These are phyloP conservation scores for Capronia epimyces DNA, from an alignment of 2,329 filamentous ascomycete species.

Conservation along the genomic window DNA sequence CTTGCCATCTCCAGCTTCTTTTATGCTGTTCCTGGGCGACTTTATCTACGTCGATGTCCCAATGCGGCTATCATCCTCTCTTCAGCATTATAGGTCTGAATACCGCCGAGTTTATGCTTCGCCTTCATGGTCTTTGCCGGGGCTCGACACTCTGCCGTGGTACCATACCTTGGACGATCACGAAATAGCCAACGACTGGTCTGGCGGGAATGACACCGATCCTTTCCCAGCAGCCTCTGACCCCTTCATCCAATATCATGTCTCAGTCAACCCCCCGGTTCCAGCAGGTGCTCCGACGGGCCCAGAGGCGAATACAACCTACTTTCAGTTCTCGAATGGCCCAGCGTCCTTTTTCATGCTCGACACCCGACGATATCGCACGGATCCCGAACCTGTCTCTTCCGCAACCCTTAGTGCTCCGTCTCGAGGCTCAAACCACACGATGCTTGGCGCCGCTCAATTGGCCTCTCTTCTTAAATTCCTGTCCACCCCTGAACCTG, in stretches of 20 bases:
- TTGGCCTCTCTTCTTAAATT: constrained; percentile 73
- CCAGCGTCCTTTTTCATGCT: constrained; percentile 92
- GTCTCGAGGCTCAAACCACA: constrained; percentile 49
- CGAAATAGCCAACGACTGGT: constrained; percentile 92
- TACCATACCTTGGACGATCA: constrained; percentile 96
- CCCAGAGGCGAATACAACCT: constrained; percentile 58
- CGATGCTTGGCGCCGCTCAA: constrained; percentile 79
- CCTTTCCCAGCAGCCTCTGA: constrained; percentile 75
- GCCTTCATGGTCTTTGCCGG: constrained; percentile 69
- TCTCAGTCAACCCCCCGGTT: constrained; percentile 71
- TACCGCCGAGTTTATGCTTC: constrained; percentile 95
- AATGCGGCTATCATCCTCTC: constrained; percentile 63
- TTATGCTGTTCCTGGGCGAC: constrained; percentile 56
- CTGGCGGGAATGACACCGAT: constrained; percentile 67
- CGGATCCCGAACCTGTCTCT: constrained; percentile 34
- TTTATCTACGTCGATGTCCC: constrained; percentile 67
- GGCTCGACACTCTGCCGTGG: constrained; percentile 81
- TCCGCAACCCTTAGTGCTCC: constrained; percentile 25
- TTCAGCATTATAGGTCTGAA: constrained; percentile 77
- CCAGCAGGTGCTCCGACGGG: constrained; percentile 48
- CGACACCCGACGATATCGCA: constrained; percentile 84
- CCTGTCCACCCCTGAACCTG: constrained; percentile 65
- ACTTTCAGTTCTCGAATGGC: constrained; percentile 83
- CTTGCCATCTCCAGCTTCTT: constrained; percentile 60
- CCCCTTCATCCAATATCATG: constrained; percentile 83